Base-by-base conservation (phyloP, 768 basidiomycete genomes). In the Auricularia heimuer region DNA sequence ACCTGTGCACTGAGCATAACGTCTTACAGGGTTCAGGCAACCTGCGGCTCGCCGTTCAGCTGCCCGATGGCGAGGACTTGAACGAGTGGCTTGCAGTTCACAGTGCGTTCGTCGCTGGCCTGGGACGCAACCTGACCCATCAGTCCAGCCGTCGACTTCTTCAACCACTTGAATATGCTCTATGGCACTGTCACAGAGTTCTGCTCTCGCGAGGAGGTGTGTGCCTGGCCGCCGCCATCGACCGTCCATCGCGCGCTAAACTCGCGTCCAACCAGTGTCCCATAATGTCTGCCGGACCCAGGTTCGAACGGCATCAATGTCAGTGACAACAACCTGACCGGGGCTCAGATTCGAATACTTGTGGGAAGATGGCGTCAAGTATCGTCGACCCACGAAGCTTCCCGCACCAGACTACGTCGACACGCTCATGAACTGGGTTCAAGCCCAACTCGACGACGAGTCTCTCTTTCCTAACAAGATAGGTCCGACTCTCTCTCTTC, bases 81-180 rank as follows among this genome's bases (percentile, higher is more conserved):
- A 96, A 95, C 69, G 97, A 99, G 76, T 99, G 97, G 97, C 86
- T 99, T n/a, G 97, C 97, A 12, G 96, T 99, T 7, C 96, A 99
- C 73, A 92, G 97, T 97, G 68, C 65, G 85, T 75, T 56, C 24
- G 29, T 36, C 44, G 45, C 39, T 29, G 18, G 47, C 39, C 54
- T 45, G 1, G 44, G 29, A 64, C 65, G 69, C 65, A 39, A 34
- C 45, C 56, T 64, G 11, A 24, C 37, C 54, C 14, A 33, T 61
- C 2, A 12, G 21, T 4, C 18, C 70, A 99, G 97, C 94, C 36
- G 96, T 98, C 66, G 97, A 99, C 75, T 99, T 99, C 78, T 99
- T 98, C 82, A 99, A 98, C 73, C 97, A 99, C 73, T 77, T 99
- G 68, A 99, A 99, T 75, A 99, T 99, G 97, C 80, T 99, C 21